phyloP scores from a whole-genome alignment of 139 green algal genomes.

The Marvania coccoides region DNA sequence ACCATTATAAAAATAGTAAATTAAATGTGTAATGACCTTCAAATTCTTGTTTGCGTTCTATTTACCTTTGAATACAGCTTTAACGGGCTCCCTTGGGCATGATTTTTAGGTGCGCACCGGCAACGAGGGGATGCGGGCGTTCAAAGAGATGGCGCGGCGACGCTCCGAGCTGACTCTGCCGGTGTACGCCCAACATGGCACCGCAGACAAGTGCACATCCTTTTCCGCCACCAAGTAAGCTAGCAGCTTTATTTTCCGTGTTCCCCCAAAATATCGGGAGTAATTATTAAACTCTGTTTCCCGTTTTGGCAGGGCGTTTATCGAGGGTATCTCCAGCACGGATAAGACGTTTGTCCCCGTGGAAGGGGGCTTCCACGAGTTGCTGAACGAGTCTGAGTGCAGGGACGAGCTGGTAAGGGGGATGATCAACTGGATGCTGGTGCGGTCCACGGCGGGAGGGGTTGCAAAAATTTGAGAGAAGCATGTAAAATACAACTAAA shows the following conservation, averaged over 20 bases:
- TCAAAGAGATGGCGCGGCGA: slow-evolving; percentile 9
- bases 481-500: no score
- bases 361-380: slow-evolving; percentile 39
- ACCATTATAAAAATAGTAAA: background rate
- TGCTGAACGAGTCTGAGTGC: slow-evolving; percentile 22
- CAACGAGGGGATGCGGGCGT: slow-evolving; percentile 46
- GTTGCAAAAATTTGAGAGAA: background rate
- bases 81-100: slow-evolving; percentile 6
- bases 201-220: slow-evolving; percentile 25
- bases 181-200: slow-evolving; percentile 38
- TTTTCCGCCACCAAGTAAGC: background rate
- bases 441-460: background rate
- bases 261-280: background rate
- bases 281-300: background rate
- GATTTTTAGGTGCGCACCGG: slow-evolving; percentile 36
- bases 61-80: background rate
- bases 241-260: background rate
- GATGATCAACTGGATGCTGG: slow-evolving; percentile 30
- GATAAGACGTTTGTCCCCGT: slow-evolving; percentile 17
- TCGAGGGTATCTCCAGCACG: background rate
- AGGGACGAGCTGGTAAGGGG: slow-evolving; percentile 10
- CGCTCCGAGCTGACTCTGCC: slow-evolving; percentile 27
- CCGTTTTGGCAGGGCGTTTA: background rate
- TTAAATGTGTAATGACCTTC: background rate
- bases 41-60: background rate